Percentiles rank a stretch among this genome's conserved stretches.
These are phyloP conservation scores for Candida bentonensis DNA, from an alignment of 805 yeast species.

Conservation along the genomic window DNA sequence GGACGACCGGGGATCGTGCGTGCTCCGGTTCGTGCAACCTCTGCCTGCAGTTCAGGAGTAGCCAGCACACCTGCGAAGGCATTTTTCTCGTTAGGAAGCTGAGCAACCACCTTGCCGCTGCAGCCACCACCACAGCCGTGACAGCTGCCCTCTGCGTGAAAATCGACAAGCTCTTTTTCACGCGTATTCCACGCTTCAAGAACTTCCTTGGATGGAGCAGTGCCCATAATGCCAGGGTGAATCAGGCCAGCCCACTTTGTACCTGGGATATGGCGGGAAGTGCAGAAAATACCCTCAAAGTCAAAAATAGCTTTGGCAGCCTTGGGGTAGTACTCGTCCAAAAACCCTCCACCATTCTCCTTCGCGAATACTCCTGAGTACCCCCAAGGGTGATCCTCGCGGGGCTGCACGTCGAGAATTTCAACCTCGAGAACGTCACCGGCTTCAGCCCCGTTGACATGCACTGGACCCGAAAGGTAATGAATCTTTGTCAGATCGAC, in stretches of 20 bases:
- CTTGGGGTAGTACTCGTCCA: constrained; percentile 35
- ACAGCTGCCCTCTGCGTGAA: background rate
- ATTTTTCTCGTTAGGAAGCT: constrained; percentile 25
- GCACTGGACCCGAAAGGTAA: constrained; percentile 36
- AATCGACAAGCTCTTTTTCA: constrained; percentile 25
- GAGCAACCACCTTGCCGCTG: constrained; percentile 26
- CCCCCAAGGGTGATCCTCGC: constrained; percentile 41
- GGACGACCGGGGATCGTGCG: constrained; percentile 41
- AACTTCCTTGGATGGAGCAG: constrained; percentile 33
- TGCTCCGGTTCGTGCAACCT: constrained; percentile 31
- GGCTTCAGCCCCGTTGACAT: constrained; percentile 30
- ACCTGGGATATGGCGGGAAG: constrained; percentile 37
- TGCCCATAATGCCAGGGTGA: constrained; percentile 39
- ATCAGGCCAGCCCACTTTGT: constrained; percentile 36
- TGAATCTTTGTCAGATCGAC: constrained; percentile 34
- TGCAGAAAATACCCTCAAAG: constrained; percentile 35
- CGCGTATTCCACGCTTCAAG: constrained; percentile 32
- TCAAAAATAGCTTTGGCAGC: constrained; percentile 40
- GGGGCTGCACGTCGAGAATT: constrained; percentile 38
- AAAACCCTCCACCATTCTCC: constrained; percentile 37
- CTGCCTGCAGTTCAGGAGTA: constrained; percentile 16
- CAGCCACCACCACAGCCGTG: background rate
- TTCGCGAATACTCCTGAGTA: constrained; percentile 36
- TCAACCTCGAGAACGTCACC: constrained; percentile 38
- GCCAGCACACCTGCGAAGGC: constrained; percentile 30